Evolutionary conservation across 164 flowering plant genomes (phyloP).

Genomic region (Tetracentron sinense): DNA sequence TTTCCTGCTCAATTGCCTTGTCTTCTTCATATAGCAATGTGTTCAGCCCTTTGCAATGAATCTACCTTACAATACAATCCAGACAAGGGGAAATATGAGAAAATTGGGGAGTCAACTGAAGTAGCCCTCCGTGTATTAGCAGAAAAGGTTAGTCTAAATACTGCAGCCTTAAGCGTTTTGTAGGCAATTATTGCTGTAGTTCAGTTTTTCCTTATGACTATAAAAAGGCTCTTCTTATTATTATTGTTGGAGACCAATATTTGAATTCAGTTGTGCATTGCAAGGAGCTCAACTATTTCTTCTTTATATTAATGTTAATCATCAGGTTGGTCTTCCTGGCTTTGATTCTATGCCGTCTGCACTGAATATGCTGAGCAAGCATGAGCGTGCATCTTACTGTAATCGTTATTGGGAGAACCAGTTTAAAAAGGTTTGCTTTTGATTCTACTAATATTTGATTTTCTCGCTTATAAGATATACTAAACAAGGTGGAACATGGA

Average conservation of each 20-base stretch:
- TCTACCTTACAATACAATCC: constrained; percentile 88
- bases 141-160: constrained; percentile 64
- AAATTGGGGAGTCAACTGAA: constrained; percentile 98
- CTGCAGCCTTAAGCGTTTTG: background rate
- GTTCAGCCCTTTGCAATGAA: constrained; percentile 97
- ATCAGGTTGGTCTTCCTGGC: constrained; percentile 98
- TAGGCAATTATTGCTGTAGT: background rate
- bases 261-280: background rate
- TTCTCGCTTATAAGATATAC: background rate
- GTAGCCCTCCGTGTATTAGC: constrained; percentile 93
- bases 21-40: constrained; percentile 90
- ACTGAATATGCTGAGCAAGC: constrained; percentile 85
- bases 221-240: no score
- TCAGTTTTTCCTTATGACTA: background rate
- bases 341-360: constrained; percentile 98
- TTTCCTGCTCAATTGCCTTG: constrained; percentile 83
- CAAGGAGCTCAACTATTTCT: background rate
- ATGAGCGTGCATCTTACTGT: constrained; percentile 97
- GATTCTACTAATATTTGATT: background rate
- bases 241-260: background rate
- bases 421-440: constrained; percentile 74
- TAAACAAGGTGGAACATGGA: background rate
- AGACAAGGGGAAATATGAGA: constrained; percentile 80
- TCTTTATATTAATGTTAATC: constrained; percentile 1
- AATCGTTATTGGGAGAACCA: constrained; percentile 92